These are phyloP conservation scores for Hyphopichia burtonii DNA, from an alignment of 1,139 yeast genomes.

Conservation along the genomic window DNA sequence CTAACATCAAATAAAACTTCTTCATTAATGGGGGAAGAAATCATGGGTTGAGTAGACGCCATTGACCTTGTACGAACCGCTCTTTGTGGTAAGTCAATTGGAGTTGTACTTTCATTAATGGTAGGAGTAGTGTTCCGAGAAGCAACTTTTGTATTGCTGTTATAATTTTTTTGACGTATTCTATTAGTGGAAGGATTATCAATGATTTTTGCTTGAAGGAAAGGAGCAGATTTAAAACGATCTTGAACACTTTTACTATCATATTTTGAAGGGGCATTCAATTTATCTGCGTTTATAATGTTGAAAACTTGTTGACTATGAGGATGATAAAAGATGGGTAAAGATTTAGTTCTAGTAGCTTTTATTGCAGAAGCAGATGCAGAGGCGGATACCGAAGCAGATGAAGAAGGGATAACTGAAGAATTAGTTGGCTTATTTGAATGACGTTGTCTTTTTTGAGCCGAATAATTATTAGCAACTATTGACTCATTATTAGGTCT, in stretches of 20 bases:
- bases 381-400: conserved; percentile 7
- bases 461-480: conserved; percentile 56
- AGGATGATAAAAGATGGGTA: conserved; percentile 53
- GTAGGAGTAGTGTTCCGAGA: background rate
- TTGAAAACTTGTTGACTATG: conserved; percentile 41
- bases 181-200: conserved; percentile 31
- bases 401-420: background rate
- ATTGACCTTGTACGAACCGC: conserved; percentile 48
- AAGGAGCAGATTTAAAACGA: conserved; percentile 49
- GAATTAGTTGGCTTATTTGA: conserved; percentile 7
- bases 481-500: conserved; percentile 3
- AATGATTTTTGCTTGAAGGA: conserved; percentile 40
- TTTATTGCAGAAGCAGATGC: conserved; percentile 33
- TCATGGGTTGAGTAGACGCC: conserved; percentile 30
- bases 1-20: conserved; percentile 32
- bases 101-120: conserved; percentile 12
- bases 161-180: background rate
- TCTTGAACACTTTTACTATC: conserved; percentile 46
- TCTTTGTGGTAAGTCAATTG: conserved; percentile 31
- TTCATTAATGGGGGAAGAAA: conserved; percentile 44
- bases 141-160: background rate
- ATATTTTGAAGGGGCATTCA: conserved; percentile 38
- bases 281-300: conserved; percentile 43
- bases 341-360: conserved; percentile 65
- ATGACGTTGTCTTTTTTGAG: conserved; percentile 22